Conservation (phyloP, 2,329 filamentous ascomycete genomes). For the Fusarium citri region DNA sequence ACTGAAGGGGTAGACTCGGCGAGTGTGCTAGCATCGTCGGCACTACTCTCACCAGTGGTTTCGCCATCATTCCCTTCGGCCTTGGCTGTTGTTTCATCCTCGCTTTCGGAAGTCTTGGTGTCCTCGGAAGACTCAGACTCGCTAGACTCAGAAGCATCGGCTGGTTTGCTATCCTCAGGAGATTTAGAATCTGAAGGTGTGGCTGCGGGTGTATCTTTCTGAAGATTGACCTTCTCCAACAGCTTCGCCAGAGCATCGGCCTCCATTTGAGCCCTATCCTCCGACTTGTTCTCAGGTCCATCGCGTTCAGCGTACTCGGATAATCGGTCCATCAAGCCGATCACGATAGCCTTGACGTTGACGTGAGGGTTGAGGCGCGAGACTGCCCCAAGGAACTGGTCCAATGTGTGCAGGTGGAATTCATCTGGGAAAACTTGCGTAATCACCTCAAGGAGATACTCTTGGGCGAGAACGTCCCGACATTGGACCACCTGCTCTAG, state of each 20-base stretch:
- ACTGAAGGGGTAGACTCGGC: constrained; percentile 54
- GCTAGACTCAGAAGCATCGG: constrained; percentile 45
- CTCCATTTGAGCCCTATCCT: constrained; percentile 80
- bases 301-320: constrained; percentile 96
- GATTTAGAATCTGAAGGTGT: constrained; percentile 37
- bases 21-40: constrained; percentile 49
- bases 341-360: constrained; percentile 97
- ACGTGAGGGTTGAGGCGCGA: constrained; percentile 94
- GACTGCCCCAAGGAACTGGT: constrained; percentile 93
- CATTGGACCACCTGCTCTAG: constrained; percentile 98
- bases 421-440: constrained; percentile 99
- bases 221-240: constrained; percentile 80
- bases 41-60: constrained; percentile 37
- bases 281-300: constrained; percentile 73
- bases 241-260: constrained; percentile 84
- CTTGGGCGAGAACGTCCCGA: constrained; percentile 94
- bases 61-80: constrained; percentile 38
- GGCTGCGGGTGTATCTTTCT: constrained; percentile 60
- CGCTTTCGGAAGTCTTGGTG: constrained; percentile 33
- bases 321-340: constrained; percentile 95
- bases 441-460: constrained; percentile 97
- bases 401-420: constrained; percentile 95
- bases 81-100: constrained; percentile 29
- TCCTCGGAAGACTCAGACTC: constrained; percentile 48
- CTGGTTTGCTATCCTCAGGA: constrained; percentile 44